Base-by-base conservation (phyloP, 768 basidiomycete genomes). In the Leucosporidium creatinivorum region DNA sequence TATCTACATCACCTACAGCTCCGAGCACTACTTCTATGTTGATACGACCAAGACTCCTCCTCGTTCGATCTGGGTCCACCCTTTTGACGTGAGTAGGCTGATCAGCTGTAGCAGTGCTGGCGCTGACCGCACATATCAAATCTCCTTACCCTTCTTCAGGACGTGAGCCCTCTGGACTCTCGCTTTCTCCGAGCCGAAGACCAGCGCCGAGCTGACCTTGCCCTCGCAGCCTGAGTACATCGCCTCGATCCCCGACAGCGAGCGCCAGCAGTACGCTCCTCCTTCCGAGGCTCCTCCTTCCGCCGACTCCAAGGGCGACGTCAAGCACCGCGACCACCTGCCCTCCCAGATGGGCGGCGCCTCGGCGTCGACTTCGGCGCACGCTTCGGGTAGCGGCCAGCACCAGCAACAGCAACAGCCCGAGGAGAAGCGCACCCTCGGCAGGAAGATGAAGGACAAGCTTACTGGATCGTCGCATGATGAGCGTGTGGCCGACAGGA, bases 41-140 rank as follows among this genome's bases (percentile, higher is more conserved):
- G 73, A 76, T 44, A 74, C 73, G 3, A 59, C 51, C 25, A 70
- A 68, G 8, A 55, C 26, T 9, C 76, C 76, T 15, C 73, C 76
- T 12, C 69, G 76, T 0, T 70, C 68, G 19, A 74, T 75, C 69
- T 76, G 76, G 76, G 44, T 47, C 4, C 74, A 75, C 62, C 74
- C 76, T 19, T 61, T 58, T 51, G 73, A 75, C 50, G 74, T 67
- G 7, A 21, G 51, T 33, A 10, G n/a, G n/a, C n/a, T n/a, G 33
- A 33, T 4, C 39, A 3, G 39, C 39, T 13, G 39, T 44, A n/a
- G n/a, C n/a, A n/a, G n/a, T n/a, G n/a, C n/a, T n/a, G n/a, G n/a
- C n/a, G n/a, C n/a, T n/a, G n/a, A n/a, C n/a, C n/a, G n/a, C n/a
- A n/a, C n/a, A n/a, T n/a, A n/a, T n/a, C n/a, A n/a, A n/a, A n/a